phyloP scores from a whole-genome alignment of 78 protist species.

The Blattamonas nauphoetae region DNA sequence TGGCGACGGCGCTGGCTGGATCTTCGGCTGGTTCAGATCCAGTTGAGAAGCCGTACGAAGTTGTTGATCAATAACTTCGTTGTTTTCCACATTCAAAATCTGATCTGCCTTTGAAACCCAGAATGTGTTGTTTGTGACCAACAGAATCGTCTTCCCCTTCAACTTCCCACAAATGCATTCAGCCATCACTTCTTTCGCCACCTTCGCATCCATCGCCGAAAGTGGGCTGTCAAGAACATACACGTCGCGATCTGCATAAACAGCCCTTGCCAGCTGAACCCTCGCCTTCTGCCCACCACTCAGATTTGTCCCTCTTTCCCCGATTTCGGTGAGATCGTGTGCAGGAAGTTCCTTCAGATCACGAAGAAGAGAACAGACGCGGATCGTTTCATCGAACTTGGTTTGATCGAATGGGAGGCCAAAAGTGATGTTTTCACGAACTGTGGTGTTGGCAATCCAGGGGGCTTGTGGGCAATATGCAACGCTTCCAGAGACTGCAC shows the following conservation, averaged over 20 bases:
- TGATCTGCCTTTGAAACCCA: constrained; percentile 27
- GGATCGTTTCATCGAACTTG: not conserved
- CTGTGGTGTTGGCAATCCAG: constrained; percentile 80
- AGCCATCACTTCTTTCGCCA: constrained; percentile 35
- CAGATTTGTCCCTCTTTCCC: constrained; percentile 90
- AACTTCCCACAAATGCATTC: constrained; percentile 39
- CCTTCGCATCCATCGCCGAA: constrained; percentile 74
- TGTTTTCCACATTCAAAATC: not conserved
- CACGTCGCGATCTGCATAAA: constrained; percentile 72
- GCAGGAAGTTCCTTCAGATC: constrained; percentile 49
- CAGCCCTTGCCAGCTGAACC: constrained; percentile 91
- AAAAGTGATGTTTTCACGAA: constrained; percentile 82
- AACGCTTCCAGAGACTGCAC: constrained; percentile 34
- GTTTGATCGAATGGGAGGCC: constrained; percentile 46
- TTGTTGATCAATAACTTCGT: not conserved
- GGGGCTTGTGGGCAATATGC: constrained; percentile 77
- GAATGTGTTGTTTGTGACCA: constrained; percentile 32
- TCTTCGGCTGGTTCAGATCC: no score
- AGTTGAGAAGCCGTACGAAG: no score
- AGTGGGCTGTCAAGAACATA: constrained; percentile 65
- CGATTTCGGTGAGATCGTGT: constrained; percentile 74
- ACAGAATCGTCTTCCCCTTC: constrained; percentile 42
- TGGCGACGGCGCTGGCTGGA: no score
- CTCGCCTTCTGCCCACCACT: no score
- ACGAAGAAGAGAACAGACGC: constrained; percentile 44